These are phyloP conservation scores for Candida adriatica DNA, from an alignment of 805 yeast genomes.

Conservation along the genomic window DNA sequence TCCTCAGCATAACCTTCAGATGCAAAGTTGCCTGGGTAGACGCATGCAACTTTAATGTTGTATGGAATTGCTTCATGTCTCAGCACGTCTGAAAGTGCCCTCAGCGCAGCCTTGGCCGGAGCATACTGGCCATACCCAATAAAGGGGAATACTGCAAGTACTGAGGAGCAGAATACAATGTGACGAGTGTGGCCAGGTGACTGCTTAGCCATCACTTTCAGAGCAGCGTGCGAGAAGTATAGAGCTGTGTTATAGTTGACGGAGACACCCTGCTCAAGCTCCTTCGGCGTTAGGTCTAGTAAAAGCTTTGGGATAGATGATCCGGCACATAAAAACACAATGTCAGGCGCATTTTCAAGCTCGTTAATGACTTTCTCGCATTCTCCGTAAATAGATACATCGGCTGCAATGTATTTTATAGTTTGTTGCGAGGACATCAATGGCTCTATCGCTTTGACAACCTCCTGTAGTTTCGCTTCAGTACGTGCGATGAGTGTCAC, in stretches of 20 bases:
- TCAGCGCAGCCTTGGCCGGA: conserved; percentile 79
- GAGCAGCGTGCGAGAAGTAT: conserved; percentile 60
- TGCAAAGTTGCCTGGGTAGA: conserved; percentile 83
- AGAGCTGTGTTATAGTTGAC: conserved; percentile 71
- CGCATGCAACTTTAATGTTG: conserved; percentile 62
- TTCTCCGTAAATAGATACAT: conserved; percentile 49
- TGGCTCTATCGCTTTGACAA: conserved; percentile 38
- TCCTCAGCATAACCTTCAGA: conserved; percentile 86
- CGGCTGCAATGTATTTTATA: conserved; percentile 45
- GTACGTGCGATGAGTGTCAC: conserved; percentile 78
- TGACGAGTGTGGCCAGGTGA: conserved; percentile 31
- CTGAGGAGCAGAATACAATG: conserved; percentile 65
- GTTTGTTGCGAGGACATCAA: conserved; percentile 11
- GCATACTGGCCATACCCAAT: conserved; percentile 90
- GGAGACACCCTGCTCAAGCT: conserved; percentile 53
- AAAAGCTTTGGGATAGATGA: conserved; percentile 75
- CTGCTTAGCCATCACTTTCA: conserved; percentile 31
- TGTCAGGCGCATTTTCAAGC: conserved; percentile 49
- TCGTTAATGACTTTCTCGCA: conserved; percentile 40
- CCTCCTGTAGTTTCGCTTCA: conserved; percentile 44
- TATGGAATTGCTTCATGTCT: conserved; percentile 76
- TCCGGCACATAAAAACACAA: conserved; percentile 84
- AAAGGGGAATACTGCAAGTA: conserved; percentile 76
- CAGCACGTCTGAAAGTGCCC: conserved; percentile 65
- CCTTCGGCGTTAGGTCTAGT: conserved; percentile 51